Conservation (phyloP, 2,329 filamentous ascomycete species). For the Alternaria solani region DNA sequence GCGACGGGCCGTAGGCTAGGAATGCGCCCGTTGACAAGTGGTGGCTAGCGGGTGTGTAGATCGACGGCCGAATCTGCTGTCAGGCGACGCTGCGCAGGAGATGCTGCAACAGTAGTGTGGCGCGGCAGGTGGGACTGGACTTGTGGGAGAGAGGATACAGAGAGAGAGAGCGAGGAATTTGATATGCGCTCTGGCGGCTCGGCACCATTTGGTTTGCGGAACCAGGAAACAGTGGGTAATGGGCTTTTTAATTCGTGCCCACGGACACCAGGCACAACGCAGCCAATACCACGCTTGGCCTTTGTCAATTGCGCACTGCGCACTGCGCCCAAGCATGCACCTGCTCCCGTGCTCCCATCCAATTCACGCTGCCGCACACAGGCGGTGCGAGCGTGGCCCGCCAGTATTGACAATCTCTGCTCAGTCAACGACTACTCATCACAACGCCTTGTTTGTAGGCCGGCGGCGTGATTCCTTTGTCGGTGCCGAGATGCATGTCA, state of each 20-base stretch:
- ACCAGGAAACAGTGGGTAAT: constrained; percentile 20
- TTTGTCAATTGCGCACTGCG: constrained; percentile 24
- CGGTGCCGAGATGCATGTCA: constrained; percentile 5
- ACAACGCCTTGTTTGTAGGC: not conserved
- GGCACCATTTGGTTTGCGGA: constrained; percentile 14
- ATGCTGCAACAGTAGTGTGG: constrained; percentile 28
- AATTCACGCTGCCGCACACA: not conserved
- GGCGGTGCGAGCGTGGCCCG: constrained; percentile 1
- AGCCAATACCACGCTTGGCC: constrained; percentile 27
- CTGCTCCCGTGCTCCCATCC: not conserved
- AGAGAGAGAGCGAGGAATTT: constrained; percentile 28
- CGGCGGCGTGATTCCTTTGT: constrained; percentile 10
- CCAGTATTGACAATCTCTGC: not conserved
- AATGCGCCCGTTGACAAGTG: constrained; percentile 24
- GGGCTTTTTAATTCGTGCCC: constrained; percentile 18
- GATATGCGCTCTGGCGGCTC: constrained; percentile 27
- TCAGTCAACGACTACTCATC: not conserved
- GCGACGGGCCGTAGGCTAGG: constrained; percentile 39
- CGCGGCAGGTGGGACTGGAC: constrained; percentile 16
- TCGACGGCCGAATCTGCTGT: constrained; percentile 12
- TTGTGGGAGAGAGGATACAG: constrained; percentile 12
- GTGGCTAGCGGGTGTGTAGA: constrained; percentile 18
- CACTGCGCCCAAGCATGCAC: not conserved
- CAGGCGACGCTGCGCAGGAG: constrained; percentile 19
- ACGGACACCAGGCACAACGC: constrained; percentile 11